A percentile compares a stretch with the other conserved stretches of the same genome.
Conservation (phyloP, 495 filamentous ascomycete genomes). For the Annulohypoxylon stygium region DNA sequence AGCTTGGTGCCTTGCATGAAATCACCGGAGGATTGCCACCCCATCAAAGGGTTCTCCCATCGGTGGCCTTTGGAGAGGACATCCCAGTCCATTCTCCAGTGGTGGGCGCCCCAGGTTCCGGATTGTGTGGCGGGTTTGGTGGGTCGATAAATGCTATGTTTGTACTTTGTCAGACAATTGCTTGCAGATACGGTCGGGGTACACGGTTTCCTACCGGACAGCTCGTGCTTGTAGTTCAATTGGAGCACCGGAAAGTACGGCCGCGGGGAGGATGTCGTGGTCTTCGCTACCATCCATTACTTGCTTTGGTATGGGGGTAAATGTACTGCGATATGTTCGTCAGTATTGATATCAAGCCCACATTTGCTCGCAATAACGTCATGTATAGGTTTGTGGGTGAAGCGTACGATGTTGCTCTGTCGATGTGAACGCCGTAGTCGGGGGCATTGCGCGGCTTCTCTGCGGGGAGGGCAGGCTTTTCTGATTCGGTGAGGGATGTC, state of each 20-base stretch:
- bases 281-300: constrained; percentile 93
- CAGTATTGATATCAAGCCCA: constrained; percentile 9
- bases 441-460: constrained; percentile 71
- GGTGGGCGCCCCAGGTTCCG: constrained; percentile 80
- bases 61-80: constrained; percentile 84
- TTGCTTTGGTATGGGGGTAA: constrained; percentile 87
- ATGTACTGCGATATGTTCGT: constrained; percentile 68
- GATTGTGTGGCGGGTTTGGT: constrained; percentile 95
- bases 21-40: constrained; percentile 97
- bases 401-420: constrained; percentile 83
- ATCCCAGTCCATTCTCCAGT: constrained; percentile 99
- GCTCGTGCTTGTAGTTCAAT: constrained; percentile 92
- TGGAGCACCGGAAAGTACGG: constrained; percentile 91
- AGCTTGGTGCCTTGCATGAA: constrained; percentile 91
- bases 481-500: constrained; percentile 45
- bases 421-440: constrained; percentile 81
- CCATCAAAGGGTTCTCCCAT: constrained; percentile 99
- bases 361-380: neutral
- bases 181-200: neutral
- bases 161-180: constrained; percentile 35
- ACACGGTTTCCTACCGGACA: constrained; percentile 75
- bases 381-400: neutral
- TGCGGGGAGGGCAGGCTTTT: constrained; percentile 46
- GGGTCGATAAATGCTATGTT: constrained; percentile 87
- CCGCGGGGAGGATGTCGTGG: constrained; percentile 79